Evolutionary conservation across 2,329 filamentous ascomycete genomes (phyloP).

Genomic region (Sphaerulina vaccinii): DNA sequence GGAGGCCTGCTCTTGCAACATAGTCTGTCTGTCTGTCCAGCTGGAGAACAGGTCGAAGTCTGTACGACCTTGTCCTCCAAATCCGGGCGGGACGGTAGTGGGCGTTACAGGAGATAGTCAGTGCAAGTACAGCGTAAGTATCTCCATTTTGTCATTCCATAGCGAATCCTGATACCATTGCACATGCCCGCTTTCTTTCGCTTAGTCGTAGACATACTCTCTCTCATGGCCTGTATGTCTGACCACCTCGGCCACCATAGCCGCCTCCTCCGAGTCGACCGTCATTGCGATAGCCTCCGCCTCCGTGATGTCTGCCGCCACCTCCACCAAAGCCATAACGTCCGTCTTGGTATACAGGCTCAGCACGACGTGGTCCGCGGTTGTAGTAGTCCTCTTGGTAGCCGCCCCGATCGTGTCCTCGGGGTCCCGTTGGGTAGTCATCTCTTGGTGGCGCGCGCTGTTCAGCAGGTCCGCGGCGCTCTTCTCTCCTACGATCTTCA

Average conservation of each 20-base stretch:
- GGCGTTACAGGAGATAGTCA: background rate
- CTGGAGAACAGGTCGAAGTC: too few relatives aligned
- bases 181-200: too few relatives aligned
- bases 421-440: constrained; percentile 25
- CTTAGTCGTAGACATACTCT: too few relatives aligned
- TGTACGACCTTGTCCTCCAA: background rate
- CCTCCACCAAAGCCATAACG: constrained; percentile 43
- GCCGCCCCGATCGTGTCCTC: constrained; percentile 20
- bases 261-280: constrained; percentile 23
- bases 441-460: constrained; percentile 24
- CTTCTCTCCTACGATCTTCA: constrained; percentile 34
- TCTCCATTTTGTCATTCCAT: too few relatives aligned
- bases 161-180: too few relatives aligned
- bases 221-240: constrained; percentile 7
- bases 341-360: constrained; percentile 44
- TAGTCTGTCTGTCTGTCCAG: too few relatives aligned
- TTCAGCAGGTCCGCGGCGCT: constrained; percentile 30
- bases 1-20: too few relatives aligned
- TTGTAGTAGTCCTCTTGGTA: constrained; percentile 28
- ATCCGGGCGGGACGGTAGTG: background rate
- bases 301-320: constrained; percentile 25
- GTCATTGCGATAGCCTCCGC: constrained; percentile 28
- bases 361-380: constrained; percentile 31
- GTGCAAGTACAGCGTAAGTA: background rate
- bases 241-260: constrained; percentile 3